Percentiles rank a stretch among this genome's conserved stretches.
These are phyloP conservation scores for Avena insularis DNA, from an alignment of 176 grass and related monocot species.

Conservation along the genomic window DNA sequence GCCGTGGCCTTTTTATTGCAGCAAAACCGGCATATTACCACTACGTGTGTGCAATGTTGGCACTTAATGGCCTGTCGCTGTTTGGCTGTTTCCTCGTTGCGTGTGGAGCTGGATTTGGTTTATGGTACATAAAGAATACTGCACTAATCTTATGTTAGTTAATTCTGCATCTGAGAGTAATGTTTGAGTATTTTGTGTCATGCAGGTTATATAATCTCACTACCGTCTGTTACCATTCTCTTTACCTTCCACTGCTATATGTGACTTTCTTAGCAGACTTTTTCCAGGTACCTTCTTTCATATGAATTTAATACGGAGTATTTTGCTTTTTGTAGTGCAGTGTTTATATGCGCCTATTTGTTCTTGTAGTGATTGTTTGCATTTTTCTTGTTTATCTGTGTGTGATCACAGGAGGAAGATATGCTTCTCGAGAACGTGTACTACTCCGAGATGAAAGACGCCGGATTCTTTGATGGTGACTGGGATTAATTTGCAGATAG, in stretches of 20 bases:
- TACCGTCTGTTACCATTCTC: slow-evolving; percentile 83
- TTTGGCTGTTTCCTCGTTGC: slow-evolving; percentile 82
- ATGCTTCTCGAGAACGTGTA: slow-evolving; percentile 94
- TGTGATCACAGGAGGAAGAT: slow-evolving; percentile 84
- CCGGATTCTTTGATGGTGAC: slow-evolving; percentile 97
- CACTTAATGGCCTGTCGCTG: slow-evolving; percentile 77
- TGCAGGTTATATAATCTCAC: slow-evolving; percentile 92
- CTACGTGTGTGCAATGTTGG: slow-evolving; percentile 85
- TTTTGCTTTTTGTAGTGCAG: background rate
- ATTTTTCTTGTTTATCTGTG: slow-evolving; percentile 27
- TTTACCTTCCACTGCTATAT: slow-evolving; percentile 96
- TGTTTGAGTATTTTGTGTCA: slow-evolving; percentile 19
- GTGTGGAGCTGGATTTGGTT: slow-evolving; percentile 84
- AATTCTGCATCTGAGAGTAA: slow-evolving; percentile 35
- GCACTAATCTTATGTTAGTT: slow-evolving; percentile 30
- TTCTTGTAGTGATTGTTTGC: slow-evolving; percentile 31
- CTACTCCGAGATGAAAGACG: slow-evolving; percentile 99
- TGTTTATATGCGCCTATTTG: slow-evolving; percentile 1
- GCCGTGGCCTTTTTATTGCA: slow-evolving; percentile 46
- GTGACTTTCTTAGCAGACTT: slow-evolving; percentile 95
- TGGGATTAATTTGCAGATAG: slow-evolving; percentile 65
- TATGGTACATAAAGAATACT: slow-evolving; percentile 65
- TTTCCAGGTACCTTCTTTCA: slow-evolving; percentile 73
- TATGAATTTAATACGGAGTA: background rate
- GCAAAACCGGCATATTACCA: slow-evolving; percentile 97